Conservation (phyloP, 768 basidiomycete genomes). For the Cystofilobasidium bisporidii region DNA sequence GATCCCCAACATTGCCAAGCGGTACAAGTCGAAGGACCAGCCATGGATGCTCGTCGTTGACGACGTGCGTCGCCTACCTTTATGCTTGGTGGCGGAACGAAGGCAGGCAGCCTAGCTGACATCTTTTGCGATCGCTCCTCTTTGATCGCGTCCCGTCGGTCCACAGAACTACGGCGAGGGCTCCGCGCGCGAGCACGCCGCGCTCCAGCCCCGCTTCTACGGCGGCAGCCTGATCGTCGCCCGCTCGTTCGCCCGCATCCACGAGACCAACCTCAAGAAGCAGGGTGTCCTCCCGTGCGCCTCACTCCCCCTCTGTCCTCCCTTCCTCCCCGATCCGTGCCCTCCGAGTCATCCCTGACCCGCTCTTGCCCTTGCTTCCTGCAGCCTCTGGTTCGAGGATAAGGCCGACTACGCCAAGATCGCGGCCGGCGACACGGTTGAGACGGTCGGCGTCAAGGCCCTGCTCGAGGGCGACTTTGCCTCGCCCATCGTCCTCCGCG, state of each 20-base stretch:
- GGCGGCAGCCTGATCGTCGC: conserved; percentile 69
- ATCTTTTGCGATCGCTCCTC: too few species aligned
- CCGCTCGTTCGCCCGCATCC: conserved; percentile 91
- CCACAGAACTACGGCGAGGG: conserved; percentile 93
- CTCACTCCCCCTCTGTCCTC: not conserved
- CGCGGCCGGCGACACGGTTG: conserved; percentile 62
- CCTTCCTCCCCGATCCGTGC: too few species aligned
- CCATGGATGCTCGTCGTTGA: conserved; percentile 92
- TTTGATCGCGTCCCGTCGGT: too few species aligned
- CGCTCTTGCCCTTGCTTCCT: not conserved
- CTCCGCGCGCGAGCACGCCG: conserved; percentile 94
- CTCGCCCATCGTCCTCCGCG: conserved; percentile 46
- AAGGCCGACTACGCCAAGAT: conserved; percentile 77
- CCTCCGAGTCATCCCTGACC: not conserved
- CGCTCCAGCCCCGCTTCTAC: conserved; percentile 89
- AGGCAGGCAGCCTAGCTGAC: too few species aligned
- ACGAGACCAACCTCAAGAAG: conserved; percentile 98
- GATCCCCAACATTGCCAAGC: conserved; percentile 83
- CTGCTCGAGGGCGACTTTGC: conserved; percentile 45
- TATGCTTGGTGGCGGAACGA: too few species aligned
- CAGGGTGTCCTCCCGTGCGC: conserved; percentile 75
- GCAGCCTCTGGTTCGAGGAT: conserved; percentile 69
- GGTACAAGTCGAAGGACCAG: conserved; percentile 67
- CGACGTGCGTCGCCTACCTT: conserved; percentile 48
- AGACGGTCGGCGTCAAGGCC: conserved; percentile 71